Base-by-base conservation (phyloP, 495 filamentous ascomycete species). In the Aspergillus sclerotioniger region DNA sequence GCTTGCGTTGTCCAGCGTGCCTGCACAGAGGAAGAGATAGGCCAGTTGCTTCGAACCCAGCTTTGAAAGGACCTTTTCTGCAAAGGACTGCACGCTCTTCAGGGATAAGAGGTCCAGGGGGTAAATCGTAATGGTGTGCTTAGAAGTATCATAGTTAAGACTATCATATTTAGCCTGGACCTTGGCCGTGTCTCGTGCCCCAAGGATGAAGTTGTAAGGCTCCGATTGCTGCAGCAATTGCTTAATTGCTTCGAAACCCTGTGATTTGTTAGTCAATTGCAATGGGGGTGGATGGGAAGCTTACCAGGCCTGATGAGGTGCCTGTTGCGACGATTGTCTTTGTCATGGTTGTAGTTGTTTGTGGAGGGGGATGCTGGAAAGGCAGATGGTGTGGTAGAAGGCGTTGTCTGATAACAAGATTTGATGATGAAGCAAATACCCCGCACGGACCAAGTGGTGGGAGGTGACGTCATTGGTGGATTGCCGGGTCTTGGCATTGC, bases 161-260 rank as follows among this genome's bases (percentile, higher is more conserved):
- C 57, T 59, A 47, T 67, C 41, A 25, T 62, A 71, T 8, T 57
- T 63, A 29, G 66, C 58, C 6, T 62, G 58, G 2, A 64, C 57
- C 39, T 55, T 62, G 28, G 54, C 56, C 9, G 60, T 65, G 44
- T 64, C 62, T 17, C 68, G 66, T 9, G 49, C 66, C n/a, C 68
- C 68, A 9, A 71, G 54, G 15, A 71, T 68, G 48, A 71, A 68
- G 29, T 57, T 63, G 43, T 71, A 67, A 2, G 68, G 55, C 47
- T 66, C 57, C 3, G 58, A 25, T 21, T 65, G 51, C 44, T 65
- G 57, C n/a, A 71, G 60, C 6, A 71, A 35, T 25, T 71, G 68
- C 20, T 71, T 68, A 12, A 71, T 51, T 8, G 55, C 54, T 61
- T 71, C 68, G 19, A 71, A 71, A n/a, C 68, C 68, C 68, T 71